A percentile compares a stretch with the other conserved stretches of the same genome.
phyloP scores from a whole-genome alignment of 129 eudicot species.

The Kitagawia praeruptora region DNA sequence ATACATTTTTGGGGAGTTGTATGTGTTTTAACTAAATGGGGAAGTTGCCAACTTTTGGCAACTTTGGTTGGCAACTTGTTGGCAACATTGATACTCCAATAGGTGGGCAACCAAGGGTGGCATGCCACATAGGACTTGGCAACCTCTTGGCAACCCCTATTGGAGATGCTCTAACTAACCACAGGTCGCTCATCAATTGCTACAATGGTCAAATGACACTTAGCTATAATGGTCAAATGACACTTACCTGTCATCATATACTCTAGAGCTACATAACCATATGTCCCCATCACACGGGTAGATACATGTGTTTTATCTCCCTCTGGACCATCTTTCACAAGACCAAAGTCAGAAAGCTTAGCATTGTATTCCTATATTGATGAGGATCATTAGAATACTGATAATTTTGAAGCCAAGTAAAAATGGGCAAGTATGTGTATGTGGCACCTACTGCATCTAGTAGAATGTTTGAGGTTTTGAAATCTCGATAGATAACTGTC shows the following conservation, averaged over 20 bases:
- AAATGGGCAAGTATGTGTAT: background rate
- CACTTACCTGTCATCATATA: constrained; percentile 87
- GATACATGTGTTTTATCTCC: constrained; percentile 97
- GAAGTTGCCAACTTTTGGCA: too few species aligned
- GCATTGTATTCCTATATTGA: constrained; percentile 77
- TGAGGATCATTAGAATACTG: constrained; percentile 11
- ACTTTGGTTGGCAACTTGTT: too few species aligned
- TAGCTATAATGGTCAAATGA: background rate
- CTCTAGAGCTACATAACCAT: constrained; percentile 96
- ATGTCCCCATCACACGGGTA: constrained; percentile 97
- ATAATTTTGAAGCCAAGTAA: background rate
- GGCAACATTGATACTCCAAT: too few species aligned
- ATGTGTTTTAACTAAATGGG: too few species aligned
- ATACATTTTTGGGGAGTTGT: too few species aligned
- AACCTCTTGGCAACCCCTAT: too few species aligned
- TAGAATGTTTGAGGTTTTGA: constrained; percentile 90
- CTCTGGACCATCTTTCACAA: constrained; percentile 97
- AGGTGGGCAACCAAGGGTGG: too few species aligned
- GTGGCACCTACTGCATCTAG: constrained; percentile 70
- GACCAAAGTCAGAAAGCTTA: constrained; percentile 94
- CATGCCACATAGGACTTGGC: too few species aligned
- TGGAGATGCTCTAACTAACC: too few species aligned
- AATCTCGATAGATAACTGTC: constrained; percentile 93
- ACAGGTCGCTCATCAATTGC: background rate
- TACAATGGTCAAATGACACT: constrained; percentile 6